A percentile compares a stretch with the other conserved stretches of the same genome.
Conservation (phyloP, 2,329 filamentous ascomycete species). For the Albophoma yamanashiensis region DNA sequence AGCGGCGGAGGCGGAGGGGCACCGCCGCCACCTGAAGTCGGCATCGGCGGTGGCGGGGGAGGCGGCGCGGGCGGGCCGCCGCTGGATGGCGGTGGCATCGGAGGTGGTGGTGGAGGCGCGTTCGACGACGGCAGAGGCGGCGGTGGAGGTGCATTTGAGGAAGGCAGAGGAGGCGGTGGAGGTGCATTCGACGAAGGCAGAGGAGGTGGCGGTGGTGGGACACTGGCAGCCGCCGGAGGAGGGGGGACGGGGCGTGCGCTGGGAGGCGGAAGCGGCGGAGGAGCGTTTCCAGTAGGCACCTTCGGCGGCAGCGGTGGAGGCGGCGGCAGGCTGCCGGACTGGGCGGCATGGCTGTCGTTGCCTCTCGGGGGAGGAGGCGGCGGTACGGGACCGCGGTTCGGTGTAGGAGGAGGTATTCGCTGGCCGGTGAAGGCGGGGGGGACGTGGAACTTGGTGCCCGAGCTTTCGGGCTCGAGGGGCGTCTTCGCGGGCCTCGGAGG, state of each 20-base stretch:
- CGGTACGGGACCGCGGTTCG: constrained; percentile 59
- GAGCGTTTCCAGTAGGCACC: constrained; percentile 30
- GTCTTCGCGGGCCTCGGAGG: constrained; percentile 51
- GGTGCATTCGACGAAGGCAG: constrained; percentile 33
- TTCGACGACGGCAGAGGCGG: constrained; percentile 16
- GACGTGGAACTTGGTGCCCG: constrained; percentile 55
- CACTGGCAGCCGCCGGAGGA: constrained; percentile 33
- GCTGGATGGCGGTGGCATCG: constrained; percentile 22
- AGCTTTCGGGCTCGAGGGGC: constrained; percentile 50
- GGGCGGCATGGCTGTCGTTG: constrained; percentile 16
- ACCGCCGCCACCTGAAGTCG: constrained; percentile 14
- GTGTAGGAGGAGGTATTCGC: constrained; percentile 64
- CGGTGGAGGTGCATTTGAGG: constrained; percentile 12
- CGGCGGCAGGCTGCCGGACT: constrained; percentile 9
- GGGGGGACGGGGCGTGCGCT: constrained; percentile 41
- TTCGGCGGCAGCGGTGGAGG: constrained; percentile 38
- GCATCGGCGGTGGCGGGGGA: constrained; percentile 26
- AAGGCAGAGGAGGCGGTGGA: constrained; percentile 14
- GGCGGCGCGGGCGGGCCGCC: constrained; percentile 18
- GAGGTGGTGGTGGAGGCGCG: constrained; percentile 22
- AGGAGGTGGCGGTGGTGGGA: constrained; percentile 32
- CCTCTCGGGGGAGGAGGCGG: constrained; percentile 53
- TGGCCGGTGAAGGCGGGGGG: constrained; percentile 70
- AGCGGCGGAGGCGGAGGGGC: constrained; percentile 41
- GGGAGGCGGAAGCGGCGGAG: constrained; percentile 40